phyloP scores from a whole-genome alignment of 306 rosid species.

The Mimosa bimucronata region DNA sequence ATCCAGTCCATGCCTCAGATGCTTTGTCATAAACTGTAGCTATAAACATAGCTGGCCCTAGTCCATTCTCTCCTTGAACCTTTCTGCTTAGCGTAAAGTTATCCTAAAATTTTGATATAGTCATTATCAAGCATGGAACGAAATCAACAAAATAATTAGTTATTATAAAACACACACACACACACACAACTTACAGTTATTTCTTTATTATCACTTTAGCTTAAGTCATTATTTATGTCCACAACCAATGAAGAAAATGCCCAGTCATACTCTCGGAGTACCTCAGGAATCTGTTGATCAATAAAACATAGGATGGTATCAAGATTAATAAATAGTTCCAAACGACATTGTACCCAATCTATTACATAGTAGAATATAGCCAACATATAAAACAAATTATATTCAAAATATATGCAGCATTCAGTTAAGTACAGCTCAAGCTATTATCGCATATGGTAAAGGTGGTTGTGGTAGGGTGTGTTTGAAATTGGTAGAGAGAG shows the following conservation, averaged over 20 bases:
- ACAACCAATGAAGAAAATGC: slow-evolving; percentile 75
- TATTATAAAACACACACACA: slow-evolving; percentile 9
- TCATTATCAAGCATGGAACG: slow-evolving; percentile 27
- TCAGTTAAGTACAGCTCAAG: not conserved
- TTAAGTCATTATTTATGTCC: slow-evolving; percentile 77
- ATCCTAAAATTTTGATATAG: slow-evolving; percentile 55
- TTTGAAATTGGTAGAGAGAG: no score
- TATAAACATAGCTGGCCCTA: slow-evolving; percentile 70
- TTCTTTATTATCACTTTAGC: slow-evolving; percentile 62
- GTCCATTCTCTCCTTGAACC: slow-evolving; percentile 56
- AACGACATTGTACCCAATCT: not conserved
- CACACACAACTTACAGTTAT: slow-evolving; percentile 66
- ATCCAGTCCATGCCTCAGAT: slow-evolving; percentile 90
- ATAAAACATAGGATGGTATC: slow-evolving; percentile 15
- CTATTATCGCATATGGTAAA: slow-evolving; percentile 7
- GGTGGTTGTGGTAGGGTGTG: no score
- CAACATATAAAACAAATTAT: not conserved
- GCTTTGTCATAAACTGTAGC: slow-evolving; percentile 81
- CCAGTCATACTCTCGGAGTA: slow-evolving; percentile 85
- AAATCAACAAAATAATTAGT: slow-evolving; percentile 11
- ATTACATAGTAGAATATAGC: not conserved
- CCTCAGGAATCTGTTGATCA: slow-evolving; percentile 72
- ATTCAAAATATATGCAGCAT: slow-evolving; percentile 15
- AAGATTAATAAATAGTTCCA: slow-evolving; percentile 14
- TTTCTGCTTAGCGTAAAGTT: slow-evolving; percentile 69